These are phyloP conservation scores for Clarireedia monteithiana DNA, from an alignment of 2,329 filamentous ascomycete genomes.

Conservation along the genomic window DNA sequence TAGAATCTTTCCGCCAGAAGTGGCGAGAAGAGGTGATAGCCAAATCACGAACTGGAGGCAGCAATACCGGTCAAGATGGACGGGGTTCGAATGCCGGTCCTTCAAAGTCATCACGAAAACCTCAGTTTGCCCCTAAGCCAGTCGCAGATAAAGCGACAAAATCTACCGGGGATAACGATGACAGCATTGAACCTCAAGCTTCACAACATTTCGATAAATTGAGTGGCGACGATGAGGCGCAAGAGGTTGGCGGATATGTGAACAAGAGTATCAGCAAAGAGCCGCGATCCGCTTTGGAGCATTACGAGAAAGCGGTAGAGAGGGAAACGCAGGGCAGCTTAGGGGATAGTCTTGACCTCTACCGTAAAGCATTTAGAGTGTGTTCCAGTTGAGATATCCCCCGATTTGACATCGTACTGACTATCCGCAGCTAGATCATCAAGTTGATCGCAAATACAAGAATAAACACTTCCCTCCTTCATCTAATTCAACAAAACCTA, in stretches of 20 bases:
- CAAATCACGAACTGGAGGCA: constrained; percentile 15
- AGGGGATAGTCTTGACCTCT: constrained; percentile 80
- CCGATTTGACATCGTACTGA: constrained; percentile 6
- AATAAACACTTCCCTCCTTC: constrained; percentile 81
- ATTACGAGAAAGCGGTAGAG: constrained; percentile 87
- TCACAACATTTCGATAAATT: constrained; percentile 12
- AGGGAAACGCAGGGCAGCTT: constrained; percentile 78
- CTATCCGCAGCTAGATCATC: constrained; percentile 61
- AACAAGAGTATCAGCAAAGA: constrained; percentile 31
- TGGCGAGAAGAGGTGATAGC: constrained; percentile 65
- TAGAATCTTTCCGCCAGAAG: constrained; percentile 77
- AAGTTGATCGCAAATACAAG: constrained; percentile 79
- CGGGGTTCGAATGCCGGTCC: constrained; percentile 6
- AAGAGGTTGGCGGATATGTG: constrained; percentile 4
- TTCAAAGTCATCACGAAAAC: constrained; percentile 16
- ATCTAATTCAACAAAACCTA: constrained; percentile 38
- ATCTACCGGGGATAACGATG: constrained; percentile 12
- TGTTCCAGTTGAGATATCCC: constrained; percentile 18
- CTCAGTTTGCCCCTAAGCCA: constrained; percentile 13
- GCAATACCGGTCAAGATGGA: constrained; percentile 11
- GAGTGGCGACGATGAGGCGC: neutral
- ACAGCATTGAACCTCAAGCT: constrained; percentile 9
- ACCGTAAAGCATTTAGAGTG: constrained; percentile 84
- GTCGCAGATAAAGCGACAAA: constrained; percentile 10
- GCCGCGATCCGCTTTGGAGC: constrained; percentile 74